Conservation (phyloP, 768 basidiomycete species). For the Hygrocybe punicea region DNA sequence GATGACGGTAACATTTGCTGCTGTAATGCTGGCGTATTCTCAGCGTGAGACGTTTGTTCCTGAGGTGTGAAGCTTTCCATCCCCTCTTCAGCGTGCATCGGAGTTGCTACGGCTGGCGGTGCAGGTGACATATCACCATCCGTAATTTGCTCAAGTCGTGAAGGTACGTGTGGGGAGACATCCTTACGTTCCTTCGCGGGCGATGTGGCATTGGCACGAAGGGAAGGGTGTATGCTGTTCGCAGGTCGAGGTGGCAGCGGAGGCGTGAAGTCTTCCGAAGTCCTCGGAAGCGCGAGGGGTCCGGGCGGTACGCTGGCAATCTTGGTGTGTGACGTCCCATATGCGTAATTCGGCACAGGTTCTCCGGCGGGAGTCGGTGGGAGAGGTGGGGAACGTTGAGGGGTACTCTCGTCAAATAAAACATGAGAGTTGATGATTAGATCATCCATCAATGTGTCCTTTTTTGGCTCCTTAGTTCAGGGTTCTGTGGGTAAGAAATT, state of each 20-base stretch:
- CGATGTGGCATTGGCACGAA: conserved; percentile 50
- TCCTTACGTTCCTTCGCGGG: conserved; percentile 44
- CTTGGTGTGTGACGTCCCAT: conserved; percentile 72
- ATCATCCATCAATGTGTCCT: conserved; percentile 74
- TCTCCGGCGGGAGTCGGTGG: conserved; percentile 71
- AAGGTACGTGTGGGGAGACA: conserved; percentile 23
- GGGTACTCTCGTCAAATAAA: conserved; percentile 59
- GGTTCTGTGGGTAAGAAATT: neutral
- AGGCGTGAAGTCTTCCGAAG: conserved; percentile 69
- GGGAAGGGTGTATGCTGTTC: conserved; percentile 76
- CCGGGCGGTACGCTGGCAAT: conserved; percentile 49
- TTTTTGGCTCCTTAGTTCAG: neutral
- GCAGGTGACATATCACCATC: neutral
- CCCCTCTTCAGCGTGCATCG: neutral
- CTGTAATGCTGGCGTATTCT: neutral
- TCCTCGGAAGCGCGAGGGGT: conserved; percentile 14
- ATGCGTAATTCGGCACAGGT: conserved; percentile 51
- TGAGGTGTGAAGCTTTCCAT: neutral
- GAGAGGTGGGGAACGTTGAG: conserved; percentile 59
- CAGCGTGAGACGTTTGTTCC: neutral
- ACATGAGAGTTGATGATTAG: conserved; percentile 66
- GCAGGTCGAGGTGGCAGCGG: conserved; percentile 64
- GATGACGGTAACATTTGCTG: neutral
- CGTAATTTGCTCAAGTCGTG: conserved; percentile 2
- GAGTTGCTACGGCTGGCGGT: neutral